Evolutionary conservation across 371 early-diverging fungal genomes (phyloP).

Genomic region (Parasitella parasitica): DNA sequence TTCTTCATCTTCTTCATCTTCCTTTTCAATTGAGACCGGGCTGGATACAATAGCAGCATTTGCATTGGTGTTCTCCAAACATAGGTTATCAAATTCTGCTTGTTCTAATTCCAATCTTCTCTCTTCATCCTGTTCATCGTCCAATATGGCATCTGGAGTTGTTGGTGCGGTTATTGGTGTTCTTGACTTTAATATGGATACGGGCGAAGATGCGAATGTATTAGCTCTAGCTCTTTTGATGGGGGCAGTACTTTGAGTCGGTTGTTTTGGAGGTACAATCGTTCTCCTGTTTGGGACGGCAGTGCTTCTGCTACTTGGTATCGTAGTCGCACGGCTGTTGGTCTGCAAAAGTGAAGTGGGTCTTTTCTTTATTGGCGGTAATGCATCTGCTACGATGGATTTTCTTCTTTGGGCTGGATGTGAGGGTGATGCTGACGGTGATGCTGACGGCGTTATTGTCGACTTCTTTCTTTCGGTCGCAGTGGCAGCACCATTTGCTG

Average conservation of each 20-base stretch:
- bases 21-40: conserved; percentile 17
- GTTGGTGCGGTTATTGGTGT: conserved; percentile 20
- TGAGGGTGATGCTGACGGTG: too few species aligned
- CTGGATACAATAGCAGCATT: conserved; percentile 12
- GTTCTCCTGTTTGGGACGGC: conserved; percentile 8
- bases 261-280: conserved; percentile 9
- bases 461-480: conserved; percentile 11
- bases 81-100: conserved; percentile 14
- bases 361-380: conserved; percentile 8
- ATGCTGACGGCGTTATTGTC: conserved; percentile 19
- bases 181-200: conserved; percentile 11
- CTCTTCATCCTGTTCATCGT: conserved; percentile 8
- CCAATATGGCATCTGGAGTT: conserved; percentile 11
- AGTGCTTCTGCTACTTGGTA: conserved; percentile 2
- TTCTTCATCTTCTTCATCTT: conserved; percentile 11
- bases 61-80: conserved; percentile 18
- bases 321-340: conserved; percentile 3
- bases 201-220: conserved; percentile 3
- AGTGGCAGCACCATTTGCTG: background rate
- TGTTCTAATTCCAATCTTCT: conserved; percentile 3
- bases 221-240: conserved; percentile 13
- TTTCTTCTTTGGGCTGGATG: conserved; percentile 8
- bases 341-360: conserved; percentile 22
- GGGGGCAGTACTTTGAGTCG: background rate
- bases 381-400: conserved; percentile 2